Evolutionary conservation across 2,329 filamentous ascomycete species (phyloP).

Genomic region (Alternaria brassicae): DNA sequence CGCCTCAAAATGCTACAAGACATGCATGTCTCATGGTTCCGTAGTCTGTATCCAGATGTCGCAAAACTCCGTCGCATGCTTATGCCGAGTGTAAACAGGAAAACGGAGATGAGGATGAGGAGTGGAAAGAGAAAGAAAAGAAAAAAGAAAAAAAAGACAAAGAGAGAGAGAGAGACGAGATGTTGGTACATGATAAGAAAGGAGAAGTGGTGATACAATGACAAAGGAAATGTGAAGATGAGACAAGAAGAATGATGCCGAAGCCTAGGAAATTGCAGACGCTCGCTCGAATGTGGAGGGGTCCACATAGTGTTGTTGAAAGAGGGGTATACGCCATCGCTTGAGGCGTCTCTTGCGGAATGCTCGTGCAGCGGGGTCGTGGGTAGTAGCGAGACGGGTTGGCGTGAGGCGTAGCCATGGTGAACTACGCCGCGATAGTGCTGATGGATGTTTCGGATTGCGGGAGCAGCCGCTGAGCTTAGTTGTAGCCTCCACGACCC

Average conservation of each 20-base stretch:
- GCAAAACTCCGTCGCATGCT: conserved; percentile 24
- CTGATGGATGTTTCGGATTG: conserved; percentile 14
- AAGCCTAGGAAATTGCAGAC: background rate
- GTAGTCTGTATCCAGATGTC: background rate
- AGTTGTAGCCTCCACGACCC: conserved; percentile 49
- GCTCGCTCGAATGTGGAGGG: background rate
- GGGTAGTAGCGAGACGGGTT: conserved; percentile 14
- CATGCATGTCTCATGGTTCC: background rate
- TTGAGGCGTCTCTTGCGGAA: conserved; percentile 38
- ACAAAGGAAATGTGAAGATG: background rate
- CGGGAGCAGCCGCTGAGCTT: conserved; percentile 25
- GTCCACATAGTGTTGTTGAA: too few relatives aligned
- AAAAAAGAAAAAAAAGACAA: background rate
- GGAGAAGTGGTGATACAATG: conserved; percentile 4
- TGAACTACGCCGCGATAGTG: conserved; percentile 2
- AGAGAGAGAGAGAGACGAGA: conserved; percentile 5
- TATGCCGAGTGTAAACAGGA: conserved; percentile 12
- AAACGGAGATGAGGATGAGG: background rate
- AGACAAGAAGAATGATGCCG: background rate
- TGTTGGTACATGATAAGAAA: background rate
- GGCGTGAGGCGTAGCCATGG: conserved; percentile 7
- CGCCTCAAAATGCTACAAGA: background rate
- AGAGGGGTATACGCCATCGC: conserved; percentile 27
- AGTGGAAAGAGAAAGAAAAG: background rate
- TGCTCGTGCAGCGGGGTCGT: conserved; percentile 23